phyloP scores from a whole-genome alignment of 306 rosid genomes.

The Gleditsia sinensis region DNA sequence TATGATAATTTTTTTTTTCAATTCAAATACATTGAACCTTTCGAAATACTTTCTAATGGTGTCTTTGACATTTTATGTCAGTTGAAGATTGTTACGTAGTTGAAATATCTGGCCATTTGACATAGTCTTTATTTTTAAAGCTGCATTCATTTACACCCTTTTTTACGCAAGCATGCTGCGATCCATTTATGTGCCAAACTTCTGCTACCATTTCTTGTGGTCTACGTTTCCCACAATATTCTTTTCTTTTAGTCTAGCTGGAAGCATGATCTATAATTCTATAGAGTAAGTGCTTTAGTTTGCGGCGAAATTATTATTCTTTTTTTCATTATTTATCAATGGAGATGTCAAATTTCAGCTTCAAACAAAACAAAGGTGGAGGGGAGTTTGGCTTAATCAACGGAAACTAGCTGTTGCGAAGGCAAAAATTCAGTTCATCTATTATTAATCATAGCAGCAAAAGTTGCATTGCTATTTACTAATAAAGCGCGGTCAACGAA shows the following conservation, averaged over 20 bases:
- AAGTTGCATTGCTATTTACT: neutral
- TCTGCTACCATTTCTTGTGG: too few species aligned
- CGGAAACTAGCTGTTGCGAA: neutral
- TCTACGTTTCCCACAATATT: neutral
- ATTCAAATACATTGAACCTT: too few species aligned
- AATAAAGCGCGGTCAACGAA: too few species aligned
- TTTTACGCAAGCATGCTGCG: neutral
- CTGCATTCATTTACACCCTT: neutral
- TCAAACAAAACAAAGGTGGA: too few species aligned
- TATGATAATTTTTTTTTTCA: too few species aligned
- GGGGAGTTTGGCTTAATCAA: neutral
- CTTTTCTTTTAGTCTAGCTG: too few species aligned
- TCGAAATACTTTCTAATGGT: too few species aligned
- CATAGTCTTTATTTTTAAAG: neutral
- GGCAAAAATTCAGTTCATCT: neutral
- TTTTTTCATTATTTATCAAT: too few species aligned
- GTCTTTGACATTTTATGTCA: neutral
- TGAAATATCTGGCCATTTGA: neutral
- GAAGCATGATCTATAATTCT: too few species aligned
- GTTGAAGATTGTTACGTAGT: neutral
- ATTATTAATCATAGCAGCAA: too few species aligned
- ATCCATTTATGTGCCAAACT: neutral
- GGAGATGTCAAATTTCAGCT: neutral
- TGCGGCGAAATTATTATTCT: too few species aligned
- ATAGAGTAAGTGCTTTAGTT: too few species aligned